Evolutionary conservation across 2,329 filamentous ascomycete species (phyloP).

Genomic region (Gnomoniopsis smithogilvyi): DNA sequence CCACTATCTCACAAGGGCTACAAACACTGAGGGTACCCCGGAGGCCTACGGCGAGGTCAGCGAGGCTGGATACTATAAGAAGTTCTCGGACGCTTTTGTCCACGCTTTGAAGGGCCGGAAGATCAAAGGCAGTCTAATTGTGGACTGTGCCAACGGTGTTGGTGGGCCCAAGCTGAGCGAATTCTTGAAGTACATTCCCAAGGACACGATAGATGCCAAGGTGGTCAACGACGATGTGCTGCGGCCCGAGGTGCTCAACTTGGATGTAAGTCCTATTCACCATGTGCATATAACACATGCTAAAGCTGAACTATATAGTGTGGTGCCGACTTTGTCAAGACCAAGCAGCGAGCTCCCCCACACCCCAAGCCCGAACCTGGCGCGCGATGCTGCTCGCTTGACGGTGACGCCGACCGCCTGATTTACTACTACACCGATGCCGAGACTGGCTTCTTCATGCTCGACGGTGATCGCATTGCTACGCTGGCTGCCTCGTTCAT

Average conservation of each 20-base stretch:
- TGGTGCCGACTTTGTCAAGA: constrained; percentile 97
- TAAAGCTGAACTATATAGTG: constrained; percentile 50
- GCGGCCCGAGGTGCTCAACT: constrained; percentile 83
- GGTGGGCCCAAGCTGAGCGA: constrained; percentile 88
- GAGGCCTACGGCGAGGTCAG: constrained; percentile 86
- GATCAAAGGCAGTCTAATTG: constrained; percentile 69
- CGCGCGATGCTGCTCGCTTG: constrained; percentile 83
- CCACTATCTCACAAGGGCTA: constrained; percentile 91
- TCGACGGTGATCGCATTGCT: constrained; percentile 95
- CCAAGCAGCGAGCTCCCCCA: constrained; percentile 85
- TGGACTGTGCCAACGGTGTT: constrained; percentile 96
- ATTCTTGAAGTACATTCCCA: constrained; percentile 77
- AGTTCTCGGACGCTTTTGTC: constrained; percentile 81
- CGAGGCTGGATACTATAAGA: constrained; percentile 92
- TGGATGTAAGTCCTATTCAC: constrained; percentile 59
- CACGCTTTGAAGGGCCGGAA: constrained; percentile 76
- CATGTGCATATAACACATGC: background rate
- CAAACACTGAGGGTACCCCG: constrained; percentile 86
- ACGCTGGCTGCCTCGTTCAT: constrained; percentile 93
- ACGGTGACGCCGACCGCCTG: constrained; percentile 92
- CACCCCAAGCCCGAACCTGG: constrained; percentile 73
- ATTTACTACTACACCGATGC: constrained; percentile 92
- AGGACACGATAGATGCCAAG: constrained; percentile 74
- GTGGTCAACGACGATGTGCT: constrained; percentile 92
- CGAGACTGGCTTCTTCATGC: constrained; percentile 80